Base-by-base conservation (phyloP, 1,284 basidiomycete genomes). In the Megacollybia platyphylla region DNA sequence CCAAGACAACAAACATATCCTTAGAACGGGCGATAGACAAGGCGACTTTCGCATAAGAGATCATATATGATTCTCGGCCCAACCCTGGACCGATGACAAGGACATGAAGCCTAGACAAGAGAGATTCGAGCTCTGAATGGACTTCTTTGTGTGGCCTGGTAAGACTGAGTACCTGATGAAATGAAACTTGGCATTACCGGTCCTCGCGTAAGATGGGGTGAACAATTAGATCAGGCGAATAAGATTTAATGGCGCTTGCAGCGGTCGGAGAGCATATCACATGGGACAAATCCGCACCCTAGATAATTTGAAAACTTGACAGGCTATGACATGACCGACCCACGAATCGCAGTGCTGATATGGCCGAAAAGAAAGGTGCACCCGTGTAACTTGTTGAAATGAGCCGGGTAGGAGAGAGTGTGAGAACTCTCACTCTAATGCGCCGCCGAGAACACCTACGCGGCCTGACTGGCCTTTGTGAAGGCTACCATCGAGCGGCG, bases 381-480 rank as follows among this genome's bases (percentile, higher is more conserved):
- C 94, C 96, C 0, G 92, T 90, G 61, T 97, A 98, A 54, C 83
- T 83, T 48, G 10, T 32, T 32, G 5, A n/a, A 10, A 34, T 30
- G 39, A 17, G 36, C 18, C 44, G n/a, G 32, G 27, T 37, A 20
- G 39, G 27, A 36, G 32, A 31, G 10, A 43, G 18, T 18, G 30
- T 5, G 20, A 41, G 42, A 6, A 20, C 13, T 32, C 8, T 38
- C 43, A 92, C 90, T 97, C 94, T 48, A 84, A 69, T 26, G 87
- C 88, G 17, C 94, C 94, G 42, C 94, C 94, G 2, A 98, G 71
- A 13, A 98, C 86, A 40, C 90, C 94, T 24, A 98, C 84, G 17
- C 94, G 74, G 34, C 88, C 92, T 43, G 91, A 93, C 67, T 97
- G 94, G 8, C 94, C 94, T 58, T 98, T 98, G 68, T 96, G 91